A percentile compares a stretch with the other conserved stretches of the same genome.
Conservation (phyloP, 2,329 filamentous ascomycete genomes). For the Torrubiella hemipterigena region DNA sequence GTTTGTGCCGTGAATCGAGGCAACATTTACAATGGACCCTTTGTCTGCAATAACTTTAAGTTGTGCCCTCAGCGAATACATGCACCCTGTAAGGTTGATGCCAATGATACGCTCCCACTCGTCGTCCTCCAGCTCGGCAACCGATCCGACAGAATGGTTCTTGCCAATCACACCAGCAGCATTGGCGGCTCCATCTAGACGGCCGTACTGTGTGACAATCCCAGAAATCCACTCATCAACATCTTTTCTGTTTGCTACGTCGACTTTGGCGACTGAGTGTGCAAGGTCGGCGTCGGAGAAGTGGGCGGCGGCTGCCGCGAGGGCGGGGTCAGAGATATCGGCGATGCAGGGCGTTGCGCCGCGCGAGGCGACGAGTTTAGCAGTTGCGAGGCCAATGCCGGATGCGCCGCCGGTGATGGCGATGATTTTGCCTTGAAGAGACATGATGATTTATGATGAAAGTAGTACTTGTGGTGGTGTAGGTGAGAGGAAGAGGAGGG, state of each 20-base stretch:
- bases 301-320: slow-evolving; percentile 13
- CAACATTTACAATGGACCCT: slow-evolving; percentile 47
- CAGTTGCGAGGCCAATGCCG: slow-evolving; percentile 30
- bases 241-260: slow-evolving; percentile 32
- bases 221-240: slow-evolving; percentile 38
- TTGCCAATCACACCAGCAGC: slow-evolving; percentile 39
- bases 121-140: slow-evolving; percentile 31
- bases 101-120: slow-evolving; percentile 36
- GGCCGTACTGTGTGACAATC: slow-evolving; percentile 35
- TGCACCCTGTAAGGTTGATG: slow-evolving; percentile 37
- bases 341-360: slow-evolving; percentile 26
- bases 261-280: slow-evolving; percentile 25
- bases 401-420: slow-evolving; percentile 30
- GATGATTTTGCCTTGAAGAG: slow-evolving; percentile 21
- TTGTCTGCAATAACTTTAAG: slow-evolving; percentile 25
- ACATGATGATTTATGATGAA: slow-evolving; percentile 11
- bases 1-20: slow-evolving; percentile 32
- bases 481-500: no score
- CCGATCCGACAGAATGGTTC: slow-evolving; percentile 24
- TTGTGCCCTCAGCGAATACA: slow-evolving; percentile 36
- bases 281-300: slow-evolving; percentile 10
- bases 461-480: not conserved
- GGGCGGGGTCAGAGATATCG: slow-evolving; percentile 20
- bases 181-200: slow-evolving; percentile 42
- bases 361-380: slow-evolving; percentile 21